Base-by-base conservation (phyloP, 2,329 filamentous ascomycete species). In the Knufia petricola region DNA sequence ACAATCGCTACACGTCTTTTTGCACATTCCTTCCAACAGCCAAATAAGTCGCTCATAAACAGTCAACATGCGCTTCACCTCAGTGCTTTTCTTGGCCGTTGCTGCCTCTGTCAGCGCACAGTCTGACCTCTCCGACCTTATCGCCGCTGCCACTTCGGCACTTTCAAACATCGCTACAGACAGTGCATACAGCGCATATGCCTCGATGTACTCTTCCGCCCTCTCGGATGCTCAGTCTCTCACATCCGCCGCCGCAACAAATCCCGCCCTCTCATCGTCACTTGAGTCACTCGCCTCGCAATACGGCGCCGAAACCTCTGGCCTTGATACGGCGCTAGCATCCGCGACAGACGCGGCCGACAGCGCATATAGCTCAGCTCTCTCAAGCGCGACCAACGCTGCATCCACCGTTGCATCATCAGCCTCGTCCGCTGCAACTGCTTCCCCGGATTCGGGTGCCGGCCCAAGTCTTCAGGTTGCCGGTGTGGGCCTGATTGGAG, bases 51-150 rank as follows among this genome's bases (percentile, higher is more conserved):
- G n/a, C n/a, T n/a, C n/a, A n/a, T n/a, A n/a, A n/a, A n/a, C n/a
- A 32, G 4, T 21, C 43, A 46, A 37, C n/a, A 46, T 46, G 43
- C 43, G 43, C 24, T 46, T 46, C 43, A 23, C 43, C 23, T 21
- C 43, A 3, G 20, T 46, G 20, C n/a, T 46, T 26, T 26, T 46
- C 20, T 15, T 46, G 28, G 43, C 32, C 7, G 31, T 31, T 15
- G 28, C 43, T 17, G 28, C 19, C 37, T 21, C 37, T 4, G 43
- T 30, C 32, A 26, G 31, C 32, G 43, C 43, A 7, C 43, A 46
- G n/a, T n/a, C n/a, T n/a, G 32, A 46, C 43, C 19, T 46, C 42
- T 20, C 26, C 15, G 26, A 19, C 30, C 3, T 45, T 21, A 24
- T 45, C 42, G 34, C 15, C 30, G 24, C 12, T 17, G 42, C 42